Evolutionary conservation across 768 basidiomycete genomes (phyloP).

Genomic region (Termitomyces sp.): DNA sequence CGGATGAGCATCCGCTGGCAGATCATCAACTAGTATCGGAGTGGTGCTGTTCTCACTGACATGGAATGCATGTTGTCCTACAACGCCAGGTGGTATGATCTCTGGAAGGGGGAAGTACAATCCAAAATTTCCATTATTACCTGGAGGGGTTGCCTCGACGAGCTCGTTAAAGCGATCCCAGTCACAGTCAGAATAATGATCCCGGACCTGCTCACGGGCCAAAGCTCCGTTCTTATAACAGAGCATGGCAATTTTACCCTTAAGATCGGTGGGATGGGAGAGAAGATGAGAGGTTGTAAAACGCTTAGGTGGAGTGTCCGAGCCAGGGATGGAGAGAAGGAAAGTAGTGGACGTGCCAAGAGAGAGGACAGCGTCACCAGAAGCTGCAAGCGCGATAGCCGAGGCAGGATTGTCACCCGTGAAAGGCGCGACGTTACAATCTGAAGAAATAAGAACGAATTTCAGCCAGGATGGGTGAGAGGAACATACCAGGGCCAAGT

Average conservation of each 20-base stretch:
- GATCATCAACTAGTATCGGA: slow-evolving; percentile 24
- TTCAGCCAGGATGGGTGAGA: neutral
- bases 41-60: slow-evolving; percentile 16
- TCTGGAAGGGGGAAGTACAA: slow-evolving; percentile 84
- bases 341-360: slow-evolving; percentile 88
- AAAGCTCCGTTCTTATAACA: slow-evolving; percentile 90
- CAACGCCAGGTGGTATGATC: slow-evolving; percentile 77
- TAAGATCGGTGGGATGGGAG: slow-evolving; percentile 55
- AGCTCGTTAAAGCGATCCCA: slow-evolving; percentile 71
- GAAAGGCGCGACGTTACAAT: slow-evolving; percentile 77
- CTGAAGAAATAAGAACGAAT: slow-evolving; percentile 24
- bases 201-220: slow-evolving; percentile 71
- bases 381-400: slow-evolving; percentile 64
- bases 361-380: slow-evolving; percentile 80
- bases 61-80: slow-evolving; percentile 65
- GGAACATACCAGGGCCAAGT: slow-evolving; percentile 50
- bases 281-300: slow-evolving; percentile 74
- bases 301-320: slow-evolving; percentile 56
- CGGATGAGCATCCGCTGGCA: slow-evolving; percentile 48
- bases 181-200: slow-evolving; percentile 50
- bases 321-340: slow-evolving; percentile 68
- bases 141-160: slow-evolving; percentile 46
- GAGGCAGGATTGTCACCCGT: slow-evolving; percentile 91
- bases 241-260: slow-evolving; percentile 81
- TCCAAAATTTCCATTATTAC: slow-evolving; percentile 57